phyloP scores from a whole-genome alignment of 2,329 filamentous ascomycete species.

The Teratosphaeria gauchensis region DNA sequence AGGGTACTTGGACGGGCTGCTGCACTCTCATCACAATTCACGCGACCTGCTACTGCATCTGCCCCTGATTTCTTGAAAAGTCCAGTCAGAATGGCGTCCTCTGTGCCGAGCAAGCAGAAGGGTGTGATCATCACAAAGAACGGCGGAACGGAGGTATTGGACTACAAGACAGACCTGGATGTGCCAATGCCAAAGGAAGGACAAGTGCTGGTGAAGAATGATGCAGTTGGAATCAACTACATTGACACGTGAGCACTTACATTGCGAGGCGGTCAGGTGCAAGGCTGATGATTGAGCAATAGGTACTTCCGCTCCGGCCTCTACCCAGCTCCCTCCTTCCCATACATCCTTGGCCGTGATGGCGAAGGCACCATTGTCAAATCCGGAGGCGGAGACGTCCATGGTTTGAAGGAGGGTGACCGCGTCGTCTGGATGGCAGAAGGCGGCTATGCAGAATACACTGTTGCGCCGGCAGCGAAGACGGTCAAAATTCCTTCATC shows the following conservation, averaged over 20 bases:
- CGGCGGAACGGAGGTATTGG: slow-evolving; percentile 61
- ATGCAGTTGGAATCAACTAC: slow-evolving; percentile 72
- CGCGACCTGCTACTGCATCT: background rate
- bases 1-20: slow-evolving; percentile 15
- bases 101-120: slow-evolving; percentile 59
- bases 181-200: slow-evolving; percentile 60
- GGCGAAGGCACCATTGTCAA: slow-evolving; percentile 61
- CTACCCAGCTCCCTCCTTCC: slow-evolving; percentile 59
- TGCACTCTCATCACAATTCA: slow-evolving; percentile 16
- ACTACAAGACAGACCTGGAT: slow-evolving; percentile 60
- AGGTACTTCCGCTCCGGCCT: slow-evolving; percentile 78
- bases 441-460: slow-evolving; percentile 51
- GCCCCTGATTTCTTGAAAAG: background rate
- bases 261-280: background rate
- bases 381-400: slow-evolving; percentile 42
- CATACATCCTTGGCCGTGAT: slow-evolving; percentile 72
- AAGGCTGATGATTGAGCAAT: background rate
- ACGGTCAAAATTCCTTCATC: slow-evolving; percentile 55
- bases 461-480: slow-evolving; percentile 42
- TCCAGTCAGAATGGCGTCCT: slow-evolving; percentile 14
- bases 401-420: slow-evolving; percentile 54
- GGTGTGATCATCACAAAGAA: slow-evolving; percentile 63
- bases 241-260: slow-evolving; percentile 59
- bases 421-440: slow-evolving; percentile 60
- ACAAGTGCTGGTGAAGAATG: slow-evolving; percentile 71